Evolutionary conservation across 257 asterid species (phyloP).

Genomic region (Ballota nigra): DNA sequence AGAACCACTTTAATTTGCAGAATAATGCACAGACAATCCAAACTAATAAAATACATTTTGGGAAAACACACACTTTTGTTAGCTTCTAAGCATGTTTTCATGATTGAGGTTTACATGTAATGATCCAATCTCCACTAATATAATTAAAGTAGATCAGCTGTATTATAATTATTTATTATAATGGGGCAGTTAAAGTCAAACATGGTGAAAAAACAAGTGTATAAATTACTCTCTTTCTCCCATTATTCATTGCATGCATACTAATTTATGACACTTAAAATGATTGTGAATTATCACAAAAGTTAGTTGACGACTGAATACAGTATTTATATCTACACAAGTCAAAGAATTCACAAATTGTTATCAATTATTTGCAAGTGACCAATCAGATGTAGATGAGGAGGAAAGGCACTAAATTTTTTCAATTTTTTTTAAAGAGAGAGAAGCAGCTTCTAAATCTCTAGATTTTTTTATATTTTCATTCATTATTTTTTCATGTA

Average conservation of each 20-base stretch:
- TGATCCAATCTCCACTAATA: constrained; percentile 44
- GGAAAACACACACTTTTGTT: constrained; percentile 34
- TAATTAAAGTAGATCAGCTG: constrained; percentile 17
- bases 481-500: too few relatives aligned
- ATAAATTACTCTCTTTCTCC: neutral
- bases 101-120: constrained; percentile 46
- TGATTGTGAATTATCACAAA: constrained; percentile 17
- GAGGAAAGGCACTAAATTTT: neutral
- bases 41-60: neutral
- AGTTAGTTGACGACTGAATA: neutral
- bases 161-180: neutral
- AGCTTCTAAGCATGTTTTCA: constrained; percentile 96
- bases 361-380: constrained; percentile 13
- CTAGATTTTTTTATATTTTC: too few relatives aligned
- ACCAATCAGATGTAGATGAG: neutral
- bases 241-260: constrained; percentile 4
- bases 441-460: too few relatives aligned
- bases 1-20: constrained; percentile 4
- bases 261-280: neutral
- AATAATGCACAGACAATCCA: constrained; percentile 25
- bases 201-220: neutral
- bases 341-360: constrained; percentile 8
- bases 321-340: neutral
- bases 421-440: too few relatives aligned
- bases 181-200: constrained; percentile 23